Base-by-base conservation (phyloP, 202 grass and related monocot genomes). In the Miscanthus sacchariflorus region DNA sequence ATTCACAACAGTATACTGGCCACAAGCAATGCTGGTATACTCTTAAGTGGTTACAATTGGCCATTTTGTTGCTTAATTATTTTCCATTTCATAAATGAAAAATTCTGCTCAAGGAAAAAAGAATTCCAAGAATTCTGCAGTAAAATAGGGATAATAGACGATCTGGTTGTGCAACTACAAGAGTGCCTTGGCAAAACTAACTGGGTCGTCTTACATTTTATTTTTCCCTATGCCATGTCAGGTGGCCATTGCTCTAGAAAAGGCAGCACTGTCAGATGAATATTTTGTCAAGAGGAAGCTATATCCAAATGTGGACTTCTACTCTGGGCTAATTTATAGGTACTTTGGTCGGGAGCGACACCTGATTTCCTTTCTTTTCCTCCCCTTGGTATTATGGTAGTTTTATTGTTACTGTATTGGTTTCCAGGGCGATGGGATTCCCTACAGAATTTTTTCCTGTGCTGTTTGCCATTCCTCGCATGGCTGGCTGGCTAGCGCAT, bases 231-330 rank as follows among this genome's bases (percentile, higher is more conserved):
- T 86, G 73, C 5, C 12, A 56, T 83, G 12, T 48, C 85, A 99
- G 97, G 97, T 99, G 0, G 94, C 94, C 70, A 90, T 99, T 92
- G 94, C 97, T 72, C 73, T 99, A 76, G 97, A 99, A 86, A 99
- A 99, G 87, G 94, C 97, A 85, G 94, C 97, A 79, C 67, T 99
- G 56, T 99, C 97, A 76, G 97, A 99, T 9, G 91, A 95, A 24
- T 96, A 99, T 84, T 99, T 99, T 83, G 70, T 99, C 52, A 96
- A 95, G 89, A 95, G 96, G 88, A 99, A 96, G 91, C 86, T 99
- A 10, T 96, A 99, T 92, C 97, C 97, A 27, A 99, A 96, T 93
- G 94, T 99, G 68, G 97, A 99, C 76, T 99, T 99, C 85, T 99
- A 99, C 82, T 99, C 97, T 54, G 94, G 97, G 68, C 67, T 99